A percentile compares a stretch with the other conserved stretches of the same genome.
Conservation (phyloP, 176 grass and related monocot species). For the Chloris gayana region DNA sequence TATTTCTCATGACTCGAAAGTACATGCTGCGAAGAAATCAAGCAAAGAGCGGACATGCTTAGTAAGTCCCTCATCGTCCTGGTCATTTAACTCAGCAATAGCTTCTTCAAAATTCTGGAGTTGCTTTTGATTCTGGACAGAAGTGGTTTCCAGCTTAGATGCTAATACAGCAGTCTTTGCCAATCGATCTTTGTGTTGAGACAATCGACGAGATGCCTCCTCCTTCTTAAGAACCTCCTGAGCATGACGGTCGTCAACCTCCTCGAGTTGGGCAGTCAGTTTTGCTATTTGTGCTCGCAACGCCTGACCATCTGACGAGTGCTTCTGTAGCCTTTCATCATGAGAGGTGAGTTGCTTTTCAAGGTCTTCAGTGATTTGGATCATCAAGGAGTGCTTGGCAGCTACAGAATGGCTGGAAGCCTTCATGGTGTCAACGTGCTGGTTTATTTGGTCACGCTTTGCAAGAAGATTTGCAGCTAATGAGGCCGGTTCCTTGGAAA, state of each 20-base stretch:
- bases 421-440: not conserved
- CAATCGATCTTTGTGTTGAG: not conserved
- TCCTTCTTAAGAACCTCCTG: not conserved
- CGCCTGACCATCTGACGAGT: not conserved
- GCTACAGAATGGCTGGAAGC: not conserved
- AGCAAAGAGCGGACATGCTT: not conserved
- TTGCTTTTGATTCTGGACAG: not conserved
- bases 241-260: not conserved
- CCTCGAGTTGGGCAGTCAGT: not conserved
- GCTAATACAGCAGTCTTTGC: not conserved
- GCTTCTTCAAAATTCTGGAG: not conserved
- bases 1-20: slow-evolving; percentile 23
- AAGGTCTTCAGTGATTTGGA: not conserved
- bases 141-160: not conserved
- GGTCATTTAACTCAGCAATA: not conserved
- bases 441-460: not conserved
- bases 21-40: not conserved
- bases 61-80: not conserved
- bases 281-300: not conserved
- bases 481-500: not conserved
- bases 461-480: not conserved
- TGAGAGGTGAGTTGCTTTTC: not conserved
- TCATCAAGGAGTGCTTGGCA: not conserved
- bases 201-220: not conserved
- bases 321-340: not conserved